Percentiles rank a stretch among this genome's conserved stretches.
phyloP scores from a whole-genome alignment of 2,329 filamentous ascomycete genomes.

The Neofusicoccum umdonicola region DNA sequence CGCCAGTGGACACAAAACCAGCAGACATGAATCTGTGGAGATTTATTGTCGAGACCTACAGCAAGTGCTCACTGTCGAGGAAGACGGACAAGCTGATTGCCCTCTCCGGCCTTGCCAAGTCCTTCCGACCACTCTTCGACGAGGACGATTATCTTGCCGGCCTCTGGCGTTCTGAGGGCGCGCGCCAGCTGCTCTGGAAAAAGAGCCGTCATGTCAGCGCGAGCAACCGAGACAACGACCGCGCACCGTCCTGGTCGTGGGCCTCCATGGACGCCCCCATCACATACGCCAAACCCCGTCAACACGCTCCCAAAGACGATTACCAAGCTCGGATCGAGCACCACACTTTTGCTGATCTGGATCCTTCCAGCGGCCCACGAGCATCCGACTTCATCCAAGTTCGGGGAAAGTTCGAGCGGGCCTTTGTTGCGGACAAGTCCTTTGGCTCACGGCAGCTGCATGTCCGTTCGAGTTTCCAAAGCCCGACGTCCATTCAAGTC shows the following conservation, averaged over 20 bases:
- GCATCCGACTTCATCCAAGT: neutral
- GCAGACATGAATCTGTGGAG: neutral
- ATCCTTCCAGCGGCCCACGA: neutral
- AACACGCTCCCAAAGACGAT: neutral
- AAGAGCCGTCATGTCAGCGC: neutral
- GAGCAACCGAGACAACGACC: neutral
- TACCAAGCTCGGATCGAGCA: neutral
- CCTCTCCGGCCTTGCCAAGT: neutral
- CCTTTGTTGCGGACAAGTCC: too few species aligned
- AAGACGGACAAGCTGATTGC: neutral
- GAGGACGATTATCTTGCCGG: neutral
- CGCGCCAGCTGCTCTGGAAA: neutral
- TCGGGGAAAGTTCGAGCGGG: neutral
- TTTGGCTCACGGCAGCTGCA: too few species aligned
- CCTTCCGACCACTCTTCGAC: neutral
- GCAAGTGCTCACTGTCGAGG: neutral
- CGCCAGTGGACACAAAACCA: neutral
- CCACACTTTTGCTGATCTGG: neutral
- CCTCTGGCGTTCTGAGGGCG: neutral
- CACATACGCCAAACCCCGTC: neutral
- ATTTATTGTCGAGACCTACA: neutral
- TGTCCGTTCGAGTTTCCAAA: too few species aligned
- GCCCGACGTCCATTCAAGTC: too few species aligned
- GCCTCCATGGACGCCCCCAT: neutral
- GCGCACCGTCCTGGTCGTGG: neutral